Conservation (phyloP, 306 rosid genomes). For the Benincasa hispida region DNA sequence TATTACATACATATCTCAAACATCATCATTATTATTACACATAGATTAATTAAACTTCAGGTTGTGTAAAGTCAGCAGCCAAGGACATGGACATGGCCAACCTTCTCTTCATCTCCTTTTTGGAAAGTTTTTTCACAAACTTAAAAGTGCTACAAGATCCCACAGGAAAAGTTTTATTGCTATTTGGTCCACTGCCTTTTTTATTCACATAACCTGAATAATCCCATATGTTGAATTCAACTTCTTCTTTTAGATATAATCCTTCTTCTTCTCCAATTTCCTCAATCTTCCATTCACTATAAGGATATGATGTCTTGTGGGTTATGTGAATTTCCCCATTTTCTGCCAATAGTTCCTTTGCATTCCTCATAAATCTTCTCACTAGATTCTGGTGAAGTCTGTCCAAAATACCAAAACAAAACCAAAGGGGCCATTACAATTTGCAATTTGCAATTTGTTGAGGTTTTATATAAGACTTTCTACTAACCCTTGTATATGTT, state of each 20-base stretch:
- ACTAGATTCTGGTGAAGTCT: conserved; percentile 22
- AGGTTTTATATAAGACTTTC: no score
- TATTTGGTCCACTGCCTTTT: background rate
- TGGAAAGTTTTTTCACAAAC: background rate
- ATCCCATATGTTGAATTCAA: background rate
- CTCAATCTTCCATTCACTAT: background rate
- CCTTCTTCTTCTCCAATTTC: background rate
- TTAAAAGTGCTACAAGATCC: background rate
- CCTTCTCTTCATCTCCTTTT: background rate
- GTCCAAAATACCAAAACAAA: background rate
- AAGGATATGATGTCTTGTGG: conserved; percentile 18
- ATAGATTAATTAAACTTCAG: background rate
- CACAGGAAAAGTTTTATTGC: background rate
- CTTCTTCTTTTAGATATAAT: background rate
- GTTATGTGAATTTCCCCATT: conserved; percentile 30
- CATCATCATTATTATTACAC: background rate
- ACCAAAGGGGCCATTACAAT: no score
- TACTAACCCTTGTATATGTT: no score
- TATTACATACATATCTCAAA: no score
- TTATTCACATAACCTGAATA: background rate
- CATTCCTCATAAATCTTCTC: conserved; percentile 13
- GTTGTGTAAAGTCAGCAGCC: background rate
- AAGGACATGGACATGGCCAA: background rate
- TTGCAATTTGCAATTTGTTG: no score
- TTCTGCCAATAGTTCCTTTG: conserved; percentile 1